Base-by-base conservation (phyloP, 1,284 basidiomycete genomes). In the Coriolopsis trogii region DNA sequence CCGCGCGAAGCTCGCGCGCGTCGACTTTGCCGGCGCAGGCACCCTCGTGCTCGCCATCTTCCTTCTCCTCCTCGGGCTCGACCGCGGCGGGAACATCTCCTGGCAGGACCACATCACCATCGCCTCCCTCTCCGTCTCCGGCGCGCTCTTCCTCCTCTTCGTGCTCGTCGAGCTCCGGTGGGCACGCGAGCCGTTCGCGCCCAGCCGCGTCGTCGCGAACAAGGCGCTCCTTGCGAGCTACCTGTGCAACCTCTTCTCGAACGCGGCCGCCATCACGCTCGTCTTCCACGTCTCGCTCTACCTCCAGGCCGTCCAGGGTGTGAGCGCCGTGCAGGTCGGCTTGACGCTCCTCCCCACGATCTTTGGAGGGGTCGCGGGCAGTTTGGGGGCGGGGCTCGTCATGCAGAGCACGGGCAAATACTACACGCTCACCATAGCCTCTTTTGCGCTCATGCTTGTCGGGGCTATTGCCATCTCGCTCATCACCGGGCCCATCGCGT, bases 371-470 rank as follows among this genome's bases (percentile, higher is more conserved):
- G 73, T 84, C 4, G 41, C 63, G 1, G 84, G 82, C 0, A 82
- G 80, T 45, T 66, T 85, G 6, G 45, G 58, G 5, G 76, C 78
- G 4, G 83, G 83, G 0, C 57, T 84, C 37, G 65, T 76, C 21
- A 84, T 85, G 63, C 81, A 84, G 64, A 63, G 71, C 1, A 83
- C 80, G 7, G 84, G 83, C 5, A 79, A 76, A 60, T 85, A 78
- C 54, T 83, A 82, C 49, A 64, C 66, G 51, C 45, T 84, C 6
- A 85, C 83, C 0, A 64, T 83, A 0, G 51, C 62, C 12, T 72
- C 68, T 12, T 81, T 77, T 54, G 47, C 62, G 9, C 30, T 69
- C 4, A 69, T 79, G 51, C 55, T 78, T 8, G 13, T 67, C 1
- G 82, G 80, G 0, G 70, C 71, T n/a, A 43, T 70, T 2, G 25